Base-by-base conservation (phyloP, 768 basidiomycete species). In the Russula sp. region DNA sequence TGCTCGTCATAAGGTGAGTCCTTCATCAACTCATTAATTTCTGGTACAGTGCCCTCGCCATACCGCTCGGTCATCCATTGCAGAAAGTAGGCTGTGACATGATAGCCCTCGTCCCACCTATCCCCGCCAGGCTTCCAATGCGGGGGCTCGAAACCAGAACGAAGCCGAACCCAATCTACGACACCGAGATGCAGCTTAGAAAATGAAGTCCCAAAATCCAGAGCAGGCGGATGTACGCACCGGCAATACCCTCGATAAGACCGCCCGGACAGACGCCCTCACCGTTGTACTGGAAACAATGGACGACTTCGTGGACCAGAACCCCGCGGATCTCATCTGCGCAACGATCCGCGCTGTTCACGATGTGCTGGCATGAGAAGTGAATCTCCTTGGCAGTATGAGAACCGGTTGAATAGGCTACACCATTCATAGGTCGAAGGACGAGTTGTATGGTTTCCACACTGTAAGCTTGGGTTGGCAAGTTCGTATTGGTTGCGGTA, bases 241-340 rank as follows among this genome's bases (percentile, higher is more conserved):
- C 89, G 73, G 90, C 90, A 30, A 93, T 79, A 22, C 90, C 90
- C 71, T 93, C 90, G 66, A 90, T 83, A 53, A 93, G 75, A 2
- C 90, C 90, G 1, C 82, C 81, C 0, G 88, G 88, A 67, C 82
- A 86, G 49, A 80, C 81, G 28, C 78, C 84, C 26, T 76, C 71
- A 1, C 80, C 88, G 69, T 89, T 80, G 73, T 84, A 82, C 71
- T 92, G 90, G 72, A 80, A 92, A 70, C 87, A 91, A 67, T 92
- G 90, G 7, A 90, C 89, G 71, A 88, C 80, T 74, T 92, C 89
- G 71, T 89, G 90, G 40, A 81, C 76, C 3, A 92, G 77, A 3
- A 91, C 88, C 5, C 90, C 90, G 48, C 76, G 67, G 55, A 91
- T 85, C 75, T 92, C 90, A 53, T 87, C 79, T 32, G 61, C 57